Evolutionary conservation across 306 rosid genomes (phyloP), one percentile per base, ranked within the genome.

Genomic region (Prinsepia uniflora): DNA sequence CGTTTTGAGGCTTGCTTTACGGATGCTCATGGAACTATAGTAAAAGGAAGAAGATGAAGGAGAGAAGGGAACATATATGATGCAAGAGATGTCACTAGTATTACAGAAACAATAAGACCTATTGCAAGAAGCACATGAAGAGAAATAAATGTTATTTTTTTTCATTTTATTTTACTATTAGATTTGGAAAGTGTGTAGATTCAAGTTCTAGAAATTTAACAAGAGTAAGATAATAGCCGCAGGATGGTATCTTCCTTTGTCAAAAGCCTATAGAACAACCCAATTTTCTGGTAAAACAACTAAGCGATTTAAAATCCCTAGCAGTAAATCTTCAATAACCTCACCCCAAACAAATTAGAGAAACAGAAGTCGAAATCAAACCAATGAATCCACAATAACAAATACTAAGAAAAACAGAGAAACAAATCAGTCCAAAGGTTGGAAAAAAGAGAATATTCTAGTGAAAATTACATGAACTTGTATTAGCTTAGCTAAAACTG

Each of bases 1-100:
- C 83, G 63, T 82, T 80, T 86, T 63, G 83, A 47, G 65, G 80
- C 83, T 59, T 72, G 82, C 78, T 84, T 89, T 62, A 65, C 82
- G 65, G 73, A 72, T 75, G 84, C 76, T 24, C 24, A 75, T 19
- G 86, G 30, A 24, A 24, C 30, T 24, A 24, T 24, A 24, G 30
- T 24, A 24, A 24, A 24, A 24, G 30, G 30, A 24, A 24, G 30
- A 24, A 24, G 30, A 24, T 24, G 30, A 24, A 24, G 30, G 30
- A 24, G 30, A 24, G 30, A 24, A 24, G 30, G 30, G 30, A 24
- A 24, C 30, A 24, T 24, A 24, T 24, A 24, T 24, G 30, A 24
- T 24, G 30, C 30, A 24, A 24, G 30, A 24, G 30, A 24, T 24
- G 30, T 24, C 30, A 24, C 30, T 24, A 24, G 30, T 24, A 24